phyloP scores from a whole-genome alignment of 306 rosid species.

The Fragaria nilgerrensis region DNA sequence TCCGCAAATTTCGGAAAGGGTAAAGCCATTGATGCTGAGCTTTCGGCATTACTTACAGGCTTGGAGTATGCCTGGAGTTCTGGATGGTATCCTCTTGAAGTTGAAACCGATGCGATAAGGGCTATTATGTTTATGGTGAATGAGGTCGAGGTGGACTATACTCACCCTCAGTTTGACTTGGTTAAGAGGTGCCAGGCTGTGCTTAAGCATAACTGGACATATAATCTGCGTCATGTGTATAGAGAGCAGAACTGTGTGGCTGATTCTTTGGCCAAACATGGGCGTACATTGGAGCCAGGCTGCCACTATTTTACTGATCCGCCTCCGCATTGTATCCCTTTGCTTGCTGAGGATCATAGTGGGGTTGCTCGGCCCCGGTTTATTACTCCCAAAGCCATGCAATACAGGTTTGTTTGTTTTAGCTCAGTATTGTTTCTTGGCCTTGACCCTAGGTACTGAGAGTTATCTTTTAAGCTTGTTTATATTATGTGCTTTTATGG shows the following conservation, averaged over 20 bases:
- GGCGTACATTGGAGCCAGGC: not conserved
- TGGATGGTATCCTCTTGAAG: not conserved
- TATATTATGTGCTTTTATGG: not conserved
- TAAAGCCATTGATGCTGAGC: not conserved
- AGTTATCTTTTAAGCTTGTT: too few species aligned
- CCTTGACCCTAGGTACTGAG: not conserved
- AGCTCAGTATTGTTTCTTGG: not conserved
- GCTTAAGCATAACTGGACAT: not conserved
- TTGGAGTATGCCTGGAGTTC: not conserved
- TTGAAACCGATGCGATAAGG: not conserved
- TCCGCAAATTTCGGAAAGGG: not conserved
- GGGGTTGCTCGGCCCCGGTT: not conserved
- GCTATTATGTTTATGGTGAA: not conserved
- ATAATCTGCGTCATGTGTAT: not conserved
- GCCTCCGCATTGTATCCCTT: not conserved
- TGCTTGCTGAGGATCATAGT: not conserved
- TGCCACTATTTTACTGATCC: not conserved
- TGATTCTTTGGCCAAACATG: not conserved
- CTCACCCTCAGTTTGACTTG: not conserved
- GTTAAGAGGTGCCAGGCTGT: not conserved
- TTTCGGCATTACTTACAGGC: not conserved
- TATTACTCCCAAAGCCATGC: not conserved
- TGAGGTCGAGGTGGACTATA: not conserved
- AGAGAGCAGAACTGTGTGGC: not conserved
- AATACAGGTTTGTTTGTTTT: not conserved